These are phyloP conservation scores for Solanum corneliomulleri DNA, from an alignment of 257 asterid species.

Conservation along the genomic window DNA sequence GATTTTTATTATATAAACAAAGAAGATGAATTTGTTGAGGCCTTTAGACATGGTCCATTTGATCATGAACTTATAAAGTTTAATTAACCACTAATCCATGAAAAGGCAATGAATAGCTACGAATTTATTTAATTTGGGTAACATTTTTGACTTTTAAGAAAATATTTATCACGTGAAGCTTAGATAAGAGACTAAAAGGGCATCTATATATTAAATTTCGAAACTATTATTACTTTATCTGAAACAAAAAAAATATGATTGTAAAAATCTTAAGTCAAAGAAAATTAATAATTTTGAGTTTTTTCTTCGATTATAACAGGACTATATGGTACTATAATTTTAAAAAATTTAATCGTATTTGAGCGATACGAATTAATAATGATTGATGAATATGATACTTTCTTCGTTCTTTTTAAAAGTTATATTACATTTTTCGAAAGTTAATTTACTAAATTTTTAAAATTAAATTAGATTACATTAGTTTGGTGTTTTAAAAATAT, in stretches of 20 bases:
- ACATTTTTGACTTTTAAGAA: neutral
- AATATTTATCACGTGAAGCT: neutral
- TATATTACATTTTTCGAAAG: too few species aligned
- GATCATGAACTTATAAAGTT: neutral
- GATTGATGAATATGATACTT: neutral
- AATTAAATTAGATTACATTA: neutral
- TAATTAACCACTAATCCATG: neutral
- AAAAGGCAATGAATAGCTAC: neutral
- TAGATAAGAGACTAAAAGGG: neutral
- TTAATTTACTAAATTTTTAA: rapidly evolving
- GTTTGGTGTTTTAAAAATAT: too few species aligned
- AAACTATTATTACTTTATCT: neutral
- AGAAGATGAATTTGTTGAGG: neutral
- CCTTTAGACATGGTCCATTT: neutral
- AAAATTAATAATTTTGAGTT: too few species aligned
- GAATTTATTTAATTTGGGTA: neutral
- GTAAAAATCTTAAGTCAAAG: too few species aligned
- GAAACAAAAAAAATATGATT: too few species aligned
- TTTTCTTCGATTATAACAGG: neutral
- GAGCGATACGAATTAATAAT: neutral
- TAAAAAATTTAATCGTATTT: too few species aligned
- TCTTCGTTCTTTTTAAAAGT: too few species aligned
- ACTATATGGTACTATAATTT: too few species aligned
- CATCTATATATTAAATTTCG: neutral
- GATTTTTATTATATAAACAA: neutral